phyloP scores from a whole-genome alignment of 2,329 filamentous ascomycete species.

The Decorospora gaudefroyi region DNA sequence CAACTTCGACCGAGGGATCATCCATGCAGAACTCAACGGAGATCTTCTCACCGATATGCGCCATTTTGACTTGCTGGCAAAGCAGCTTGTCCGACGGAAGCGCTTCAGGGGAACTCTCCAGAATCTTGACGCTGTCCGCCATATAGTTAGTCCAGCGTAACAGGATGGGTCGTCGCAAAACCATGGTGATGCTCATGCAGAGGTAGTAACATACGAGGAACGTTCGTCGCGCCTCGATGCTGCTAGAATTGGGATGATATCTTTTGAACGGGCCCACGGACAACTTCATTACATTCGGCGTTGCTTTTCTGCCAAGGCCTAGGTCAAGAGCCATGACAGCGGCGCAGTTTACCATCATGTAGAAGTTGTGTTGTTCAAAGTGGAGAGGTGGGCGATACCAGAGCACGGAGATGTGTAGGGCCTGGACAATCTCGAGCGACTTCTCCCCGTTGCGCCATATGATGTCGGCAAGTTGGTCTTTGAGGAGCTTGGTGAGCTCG shows the following conservation, averaged over 20 bases:
- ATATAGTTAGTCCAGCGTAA: slow-evolving; percentile 66
- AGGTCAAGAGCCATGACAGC: slow-evolving; percentile 83
- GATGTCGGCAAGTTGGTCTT: slow-evolving; percentile 73
- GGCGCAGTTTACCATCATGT: slow-evolving; percentile 80
- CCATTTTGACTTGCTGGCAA: slow-evolving; percentile 62
- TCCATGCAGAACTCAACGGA: slow-evolving; percentile 62
- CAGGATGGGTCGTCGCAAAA: slow-evolving; percentile 62
- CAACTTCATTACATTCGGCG: slow-evolving; percentile 48
- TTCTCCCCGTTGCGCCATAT: slow-evolving; percentile 78
- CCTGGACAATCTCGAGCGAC: slow-evolving; percentile 80
- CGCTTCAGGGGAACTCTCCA: slow-evolving; percentile 61
- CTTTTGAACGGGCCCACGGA: slow-evolving; percentile 41
- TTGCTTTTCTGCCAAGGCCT: slow-evolving; percentile 68
- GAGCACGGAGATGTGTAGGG: slow-evolving; percentile 72
- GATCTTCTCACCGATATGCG: slow-evolving; percentile 62
- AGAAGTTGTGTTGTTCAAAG: slow-evolving; percentile 87
- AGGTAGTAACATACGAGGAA: slow-evolving; percentile 67
- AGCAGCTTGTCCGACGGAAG: slow-evolving; percentile 61
- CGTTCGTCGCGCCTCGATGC: slow-evolving; percentile 61
- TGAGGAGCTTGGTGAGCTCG: slow-evolving; percentile 68
- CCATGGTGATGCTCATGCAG: slow-evolving; percentile 61
- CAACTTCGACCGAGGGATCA: slow-evolving; percentile 56
- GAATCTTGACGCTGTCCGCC: slow-evolving; percentile 63
- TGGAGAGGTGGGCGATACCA: slow-evolving; percentile 86
- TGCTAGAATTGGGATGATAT: slow-evolving; percentile 54